Evolutionary conservation across 176 grass and related monocot genomes (phyloP), one percentile per base, ranked within the genome.

Genomic region (Tuctoria greenei): DNA sequence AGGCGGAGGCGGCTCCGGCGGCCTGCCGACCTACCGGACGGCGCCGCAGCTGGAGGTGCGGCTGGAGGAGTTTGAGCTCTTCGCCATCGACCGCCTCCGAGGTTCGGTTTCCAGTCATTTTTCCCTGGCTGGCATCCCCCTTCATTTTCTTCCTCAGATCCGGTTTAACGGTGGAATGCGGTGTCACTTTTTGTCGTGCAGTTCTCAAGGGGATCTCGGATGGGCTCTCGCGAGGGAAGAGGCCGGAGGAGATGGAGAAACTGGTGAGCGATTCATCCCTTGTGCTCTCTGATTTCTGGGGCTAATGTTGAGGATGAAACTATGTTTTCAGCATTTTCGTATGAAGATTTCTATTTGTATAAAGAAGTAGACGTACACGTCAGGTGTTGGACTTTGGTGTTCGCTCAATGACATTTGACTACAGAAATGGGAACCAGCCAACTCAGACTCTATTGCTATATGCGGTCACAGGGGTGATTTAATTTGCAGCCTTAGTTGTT

Each of bases 41-140:
- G 89, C 91, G 55, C 95, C 95, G 15, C 76, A 84, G 49, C 79
- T 99, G 44, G 91, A 98, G 76, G 91, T 98, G 37, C 87, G 95
- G 26, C 64, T 95, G 44, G 91, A 98, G 69, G 95, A 98, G 82
- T 98, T 98, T 63, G 95, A 95, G 79, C 89, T 85, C 58, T 99
- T 84, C 77, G 89, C 95, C 47, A 92, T 99, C 79, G 89, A 95
- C 74, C 91, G 95, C 82, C 95, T 95, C 75, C 84, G 89, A 56
- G 95, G 95, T 99, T 47, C 70, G 14, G 41, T 26, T 26, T 58
- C 55, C 21, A 17, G 21, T 0, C 17, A 1, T 18, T 26, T 4
- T 51, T 17, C 23, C 20, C 49, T 20, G 25, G 10, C 36, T 67
- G 14, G 47, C 25, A 36, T 46, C 34, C 6, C 18, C 44, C 45